These are phyloP conservation scores for Scedosporium boydii DNA, from an alignment of 2,329 filamentous ascomycete genomes.

Conservation along the genomic window DNA sequence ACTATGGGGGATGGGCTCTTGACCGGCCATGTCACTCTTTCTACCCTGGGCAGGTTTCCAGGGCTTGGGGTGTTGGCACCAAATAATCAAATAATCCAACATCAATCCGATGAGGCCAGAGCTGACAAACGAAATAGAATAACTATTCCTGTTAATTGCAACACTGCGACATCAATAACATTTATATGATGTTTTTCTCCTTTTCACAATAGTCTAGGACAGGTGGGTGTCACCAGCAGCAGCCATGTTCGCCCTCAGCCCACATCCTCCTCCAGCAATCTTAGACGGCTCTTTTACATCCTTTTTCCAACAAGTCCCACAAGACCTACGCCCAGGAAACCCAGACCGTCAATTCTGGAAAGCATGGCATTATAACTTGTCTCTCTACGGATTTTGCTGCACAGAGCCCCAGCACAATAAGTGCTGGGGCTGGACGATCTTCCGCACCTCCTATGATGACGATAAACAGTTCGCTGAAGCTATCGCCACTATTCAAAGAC, in stretches of 20 bases:
- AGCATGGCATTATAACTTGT: not conserved
- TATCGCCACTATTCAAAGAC: constrained; percentile 4
- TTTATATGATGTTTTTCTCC: no score
- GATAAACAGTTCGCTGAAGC: constrained; percentile 5
- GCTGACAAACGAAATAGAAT: no score
- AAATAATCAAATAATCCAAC: no score
- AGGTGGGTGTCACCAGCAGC: not conserved
- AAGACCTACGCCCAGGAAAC: not conserved
- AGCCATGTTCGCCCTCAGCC: constrained; percentile 2
- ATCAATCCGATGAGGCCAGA: no score
- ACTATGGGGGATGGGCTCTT: no score
- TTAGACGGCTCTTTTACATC: constrained; percentile 1
- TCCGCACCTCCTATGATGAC: constrained; percentile 8
- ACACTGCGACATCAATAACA: no score
- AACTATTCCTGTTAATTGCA: no score
- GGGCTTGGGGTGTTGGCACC: no score
- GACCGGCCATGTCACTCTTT: no score
- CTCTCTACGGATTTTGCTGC: not conserved
- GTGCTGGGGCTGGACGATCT: constrained; percentile 8
- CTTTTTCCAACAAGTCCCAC: not conserved
- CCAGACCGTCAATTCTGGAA: not conserved
- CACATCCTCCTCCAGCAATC: constrained; percentile 7
- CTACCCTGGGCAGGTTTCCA: no score
- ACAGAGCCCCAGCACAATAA: constrained; percentile 4
- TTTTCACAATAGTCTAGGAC: no score